Percentiles rank a stretch among this genome's conserved stretches.
These are phyloP conservation scores for Vicia villosa DNA, from an alignment of 306 rosid genomes.

Conservation along the genomic window DNA sequence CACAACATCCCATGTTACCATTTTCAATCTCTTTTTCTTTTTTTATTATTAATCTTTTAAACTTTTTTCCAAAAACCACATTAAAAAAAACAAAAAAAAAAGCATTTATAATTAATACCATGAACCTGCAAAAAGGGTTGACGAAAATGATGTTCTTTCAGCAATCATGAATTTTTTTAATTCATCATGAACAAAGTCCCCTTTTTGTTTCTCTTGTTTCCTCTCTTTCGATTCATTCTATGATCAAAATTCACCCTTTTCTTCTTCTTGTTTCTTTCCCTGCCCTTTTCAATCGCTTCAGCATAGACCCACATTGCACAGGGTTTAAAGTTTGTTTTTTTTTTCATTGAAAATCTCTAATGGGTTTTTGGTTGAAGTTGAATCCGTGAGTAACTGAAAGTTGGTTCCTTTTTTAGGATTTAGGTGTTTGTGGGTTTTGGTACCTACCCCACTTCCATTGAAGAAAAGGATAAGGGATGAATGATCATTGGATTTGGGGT, in stretches of 20 bases:
- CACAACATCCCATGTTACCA: constrained; percentile 39
- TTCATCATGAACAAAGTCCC: constrained; percentile 31
- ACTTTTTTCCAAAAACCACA: background rate
- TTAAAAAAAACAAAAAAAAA: background rate
- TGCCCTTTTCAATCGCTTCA: constrained; percentile 18
- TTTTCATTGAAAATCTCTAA: constrained; percentile 20
- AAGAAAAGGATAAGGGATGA: constrained; percentile 45
- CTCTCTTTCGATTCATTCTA: constrained; percentile 32
- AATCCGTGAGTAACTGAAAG: constrained; percentile 40
- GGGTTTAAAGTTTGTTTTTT: constrained; percentile 14
- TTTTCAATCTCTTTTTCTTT: background rate
- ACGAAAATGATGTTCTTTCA: constrained; percentile 32
- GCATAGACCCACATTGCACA: constrained; percentile 37
- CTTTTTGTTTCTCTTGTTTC: constrained; percentile 24
- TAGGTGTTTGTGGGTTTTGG: constrained; percentile 31
- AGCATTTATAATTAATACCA: background rate
- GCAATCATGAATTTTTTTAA: constrained; percentile 29
- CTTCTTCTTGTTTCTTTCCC: constrained; percentile 9
- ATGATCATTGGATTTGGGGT: constrained; percentile 29
- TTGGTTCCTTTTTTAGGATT: constrained; percentile 38
- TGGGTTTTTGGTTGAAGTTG: constrained; percentile 37
- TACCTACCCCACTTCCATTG: constrained; percentile 32
- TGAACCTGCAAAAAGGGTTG: constrained; percentile 40
- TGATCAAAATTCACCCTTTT: constrained; percentile 4
- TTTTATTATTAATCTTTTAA: background rate